Conservation (phyloP, 2,329 filamentous ascomycete species). For the Sporothrix protearum region DNA sequence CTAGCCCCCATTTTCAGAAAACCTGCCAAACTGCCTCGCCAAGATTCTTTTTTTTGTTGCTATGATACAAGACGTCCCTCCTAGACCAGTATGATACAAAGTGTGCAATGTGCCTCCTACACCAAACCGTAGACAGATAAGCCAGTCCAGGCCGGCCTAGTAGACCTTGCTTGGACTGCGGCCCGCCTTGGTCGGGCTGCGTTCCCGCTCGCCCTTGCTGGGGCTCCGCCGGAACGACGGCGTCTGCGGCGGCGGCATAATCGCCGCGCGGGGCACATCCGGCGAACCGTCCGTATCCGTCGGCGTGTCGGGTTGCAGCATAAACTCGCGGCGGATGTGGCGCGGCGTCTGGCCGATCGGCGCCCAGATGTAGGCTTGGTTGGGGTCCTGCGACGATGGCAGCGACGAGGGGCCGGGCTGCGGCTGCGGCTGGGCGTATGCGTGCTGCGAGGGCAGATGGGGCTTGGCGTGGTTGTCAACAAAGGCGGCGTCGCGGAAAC, state of each 20-base stretch:
- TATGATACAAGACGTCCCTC: constrained; percentile 3
- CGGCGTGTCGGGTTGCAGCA: constrained; percentile 44
- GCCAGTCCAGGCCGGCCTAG: constrained; percentile 23
- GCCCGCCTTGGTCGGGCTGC: constrained; percentile 48
- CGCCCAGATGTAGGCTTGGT: constrained; percentile 49
- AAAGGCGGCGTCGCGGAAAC: constrained; percentile 35
- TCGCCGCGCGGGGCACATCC: constrained; percentile 38
- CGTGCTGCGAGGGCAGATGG: constrained; percentile 24
- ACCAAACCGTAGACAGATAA: not conserved
- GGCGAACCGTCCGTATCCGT: constrained; percentile 54
- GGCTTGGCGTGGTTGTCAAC: constrained; percentile 18
- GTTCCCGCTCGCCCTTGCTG: constrained; percentile 49
- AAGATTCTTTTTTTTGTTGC: not conserved
- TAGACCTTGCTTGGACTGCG: constrained; percentile 42
- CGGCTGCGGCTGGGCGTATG: constrained; percentile 31
- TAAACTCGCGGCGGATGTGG: constrained; percentile 42
- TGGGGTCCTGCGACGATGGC: constrained; percentile 33
- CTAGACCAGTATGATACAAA: not conserved
- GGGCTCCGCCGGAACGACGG: constrained; percentile 48
- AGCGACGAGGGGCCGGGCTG: constrained; percentile 29
- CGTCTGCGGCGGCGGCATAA: constrained; percentile 45
- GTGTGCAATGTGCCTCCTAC: not conserved
- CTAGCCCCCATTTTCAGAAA: not conserved
- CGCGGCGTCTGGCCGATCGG: constrained; percentile 49
- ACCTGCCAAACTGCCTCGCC: not conserved